These are phyloP conservation scores for Sporothrix mexicana DNA, from an alignment of 2,329 filamentous ascomycete genomes.

Conservation along the genomic window DNA sequence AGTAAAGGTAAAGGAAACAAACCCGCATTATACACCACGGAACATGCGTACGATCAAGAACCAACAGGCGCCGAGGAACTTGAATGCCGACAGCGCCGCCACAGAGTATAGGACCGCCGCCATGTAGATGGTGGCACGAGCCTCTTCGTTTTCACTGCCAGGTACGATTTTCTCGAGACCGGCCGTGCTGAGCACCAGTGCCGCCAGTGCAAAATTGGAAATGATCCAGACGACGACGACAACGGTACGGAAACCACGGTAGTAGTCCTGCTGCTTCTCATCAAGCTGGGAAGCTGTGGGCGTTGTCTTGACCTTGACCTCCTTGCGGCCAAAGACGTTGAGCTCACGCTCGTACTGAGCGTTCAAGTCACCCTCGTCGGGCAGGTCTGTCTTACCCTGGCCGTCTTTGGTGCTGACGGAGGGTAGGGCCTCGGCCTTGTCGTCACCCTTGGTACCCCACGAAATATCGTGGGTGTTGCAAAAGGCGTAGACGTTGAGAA, in stretches of 20 bases:
- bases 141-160: constrained; percentile 52
- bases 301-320: constrained; percentile 70
- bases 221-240: constrained; percentile 97
- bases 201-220: constrained; percentile 86
- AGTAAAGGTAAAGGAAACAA: neutral
- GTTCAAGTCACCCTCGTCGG: constrained; percentile 93
- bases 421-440: constrained; percentile 89
- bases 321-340: constrained; percentile 73
- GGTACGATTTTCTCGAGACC: constrained; percentile 73
- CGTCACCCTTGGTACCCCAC: constrained; percentile 97
- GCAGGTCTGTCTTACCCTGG: constrained; percentile 89
- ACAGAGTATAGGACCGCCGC: constrained; percentile 88
- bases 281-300: constrained; percentile 61
- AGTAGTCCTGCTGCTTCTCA: constrained; percentile 97
- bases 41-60: constrained; percentile 91
- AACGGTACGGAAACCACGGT: constrained; percentile 90
- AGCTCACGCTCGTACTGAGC: constrained; percentile 91
- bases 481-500: constrained; percentile 98
- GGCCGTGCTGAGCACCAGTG: constrained; percentile 83
- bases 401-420: constrained; percentile 89
- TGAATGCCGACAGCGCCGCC: constrained; percentile 80
- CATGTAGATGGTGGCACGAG: constrained; percentile 81
- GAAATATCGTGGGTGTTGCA: constrained; percentile 83
- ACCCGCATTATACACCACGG: constrained; percentile 61
- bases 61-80: constrained; percentile 87